These are phyloP conservation scores for Anacardium occidentale DNA, from an alignment of 345 rosid species.

Conservation along the genomic window DNA sequence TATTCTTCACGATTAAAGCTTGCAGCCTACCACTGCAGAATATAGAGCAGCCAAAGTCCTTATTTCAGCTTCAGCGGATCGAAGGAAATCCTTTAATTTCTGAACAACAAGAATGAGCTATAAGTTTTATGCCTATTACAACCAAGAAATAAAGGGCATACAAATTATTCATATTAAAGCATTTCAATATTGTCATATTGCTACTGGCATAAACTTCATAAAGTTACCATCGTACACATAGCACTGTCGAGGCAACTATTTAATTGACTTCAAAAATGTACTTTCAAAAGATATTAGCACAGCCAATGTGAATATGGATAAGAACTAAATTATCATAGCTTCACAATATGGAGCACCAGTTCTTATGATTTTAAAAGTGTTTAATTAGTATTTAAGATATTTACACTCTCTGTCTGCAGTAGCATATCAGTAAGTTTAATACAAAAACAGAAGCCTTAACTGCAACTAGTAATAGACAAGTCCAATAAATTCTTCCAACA, in stretches of 20 bases:
- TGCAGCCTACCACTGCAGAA: slow-evolving; percentile 70
- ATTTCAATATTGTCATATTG: not conserved
- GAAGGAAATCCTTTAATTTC: slow-evolving; percentile 76
- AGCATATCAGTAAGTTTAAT: not conserved
- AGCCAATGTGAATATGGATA: not conserved
- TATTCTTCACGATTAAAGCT: not conserved
- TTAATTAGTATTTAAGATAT: not conserved
- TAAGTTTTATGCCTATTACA: not conserved
- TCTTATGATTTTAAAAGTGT: not conserved
- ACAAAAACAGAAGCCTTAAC: not conserved
- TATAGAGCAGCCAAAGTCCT: slow-evolving; percentile 75
- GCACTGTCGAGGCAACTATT: not conserved
- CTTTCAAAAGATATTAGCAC: not conserved
- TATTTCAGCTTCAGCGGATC: slow-evolving; percentile 80
- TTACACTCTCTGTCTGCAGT: not conserved
- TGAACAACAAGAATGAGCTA: slow-evolving; percentile 27
- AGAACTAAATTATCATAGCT: not conserved
- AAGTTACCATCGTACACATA: not conserved
- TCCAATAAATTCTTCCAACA: not conserved
- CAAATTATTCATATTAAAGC: not conserved
- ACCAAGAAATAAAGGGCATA: not conserved
- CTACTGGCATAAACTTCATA: not conserved
- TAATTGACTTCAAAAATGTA: not conserved
- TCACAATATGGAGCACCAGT: not conserved
- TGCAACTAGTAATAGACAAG: not conserved